Base-by-base conservation (phyloP, 2,329 filamentous ascomycete genomes). In the Aspergillus pseudonomiae region DNA sequence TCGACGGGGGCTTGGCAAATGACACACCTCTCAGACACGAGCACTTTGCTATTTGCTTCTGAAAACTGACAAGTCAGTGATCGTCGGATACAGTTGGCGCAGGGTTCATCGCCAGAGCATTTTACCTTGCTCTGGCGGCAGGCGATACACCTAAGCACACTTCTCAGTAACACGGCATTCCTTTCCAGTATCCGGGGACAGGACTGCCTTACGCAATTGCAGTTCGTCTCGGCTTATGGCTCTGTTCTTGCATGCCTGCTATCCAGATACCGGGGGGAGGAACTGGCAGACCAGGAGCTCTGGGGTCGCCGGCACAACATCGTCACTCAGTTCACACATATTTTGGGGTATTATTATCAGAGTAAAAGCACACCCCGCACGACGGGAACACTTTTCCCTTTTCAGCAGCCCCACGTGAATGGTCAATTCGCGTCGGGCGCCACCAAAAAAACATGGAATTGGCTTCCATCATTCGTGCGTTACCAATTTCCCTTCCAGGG, bases 91-190 rank as follows among this genome's bases (percentile, higher is more conserved):
- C 70, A 72, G 60, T 72, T 72, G 24, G 61, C 73, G 65, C 79
- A 81, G 26, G 79, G 79, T 46, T 74, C 67, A 5, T 70, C 62
- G n/a, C 79, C 79, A 24, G 78, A 77, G 70, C 79, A 81, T 67
- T 77, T 78, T 60, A 81, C 80, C 67, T 82, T 81, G 63, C 78
- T 78, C 56, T 74, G 71, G 12, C 80, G 77, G 61, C 80, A 82
- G 52, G 69, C 63, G 34, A 63, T 63, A 57, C 70, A 72, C 48
- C 70, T 71, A 50, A 16, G 2, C 39, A 41, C 7, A 19, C 9
- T 41, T 0, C 39, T 41, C 19, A 41, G 39, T n/a, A 7, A 41
- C 7, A 41, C 19, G 19, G 39, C 7, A 9, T 16, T 16, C 6
- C 19, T 41, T 41, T 41, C 39, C 19, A 9, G 16, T 19, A 19